Percentiles rank a stretch among this genome's conserved stretches.
These are phyloP conservation scores for Stagonosporopsis vannaccii DNA, from an alignment of 2,329 filamentous ascomycete species.

Conservation along the genomic window DNA sequence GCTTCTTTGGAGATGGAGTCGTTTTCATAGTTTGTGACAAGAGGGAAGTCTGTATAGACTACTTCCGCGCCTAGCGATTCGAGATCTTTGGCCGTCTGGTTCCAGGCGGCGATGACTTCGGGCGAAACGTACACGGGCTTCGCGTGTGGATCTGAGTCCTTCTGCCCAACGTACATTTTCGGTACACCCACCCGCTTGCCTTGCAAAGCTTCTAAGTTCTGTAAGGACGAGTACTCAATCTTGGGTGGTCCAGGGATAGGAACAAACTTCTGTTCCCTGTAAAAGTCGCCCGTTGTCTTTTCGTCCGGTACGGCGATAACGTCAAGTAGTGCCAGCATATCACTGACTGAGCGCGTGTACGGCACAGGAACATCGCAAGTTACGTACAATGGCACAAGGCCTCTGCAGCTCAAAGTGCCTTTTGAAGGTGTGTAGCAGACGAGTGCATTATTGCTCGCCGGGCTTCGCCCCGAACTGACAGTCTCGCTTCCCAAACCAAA, in stretches of 20 bases:
- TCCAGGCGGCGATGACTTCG: constrained; percentile 50
- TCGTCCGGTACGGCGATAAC: constrained; percentile 57
- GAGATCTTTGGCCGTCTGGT: constrained; percentile 46
- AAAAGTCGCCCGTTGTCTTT: constrained; percentile 59
- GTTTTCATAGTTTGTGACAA: constrained; percentile 57
- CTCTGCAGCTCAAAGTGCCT: constrained; percentile 60
- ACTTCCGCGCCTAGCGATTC: constrained; percentile 54
- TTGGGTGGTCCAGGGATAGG: constrained; percentile 49
- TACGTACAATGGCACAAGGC: constrained; percentile 63
- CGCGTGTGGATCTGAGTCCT: constrained; percentile 40
- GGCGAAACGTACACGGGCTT: constrained; percentile 47
- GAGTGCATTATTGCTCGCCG: constrained; percentile 64
- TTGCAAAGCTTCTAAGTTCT: constrained; percentile 41
- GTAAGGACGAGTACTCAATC: constrained; percentile 48
- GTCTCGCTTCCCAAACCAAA: constrained; percentile 65
- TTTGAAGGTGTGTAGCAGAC: constrained; percentile 65
- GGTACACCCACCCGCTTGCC: constrained; percentile 60
- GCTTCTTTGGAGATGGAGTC: constrained; percentile 44
- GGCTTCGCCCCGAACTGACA: constrained; percentile 63
- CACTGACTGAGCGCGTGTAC: constrained; percentile 59
- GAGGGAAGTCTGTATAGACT: constrained; percentile 55
- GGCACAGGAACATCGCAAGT: constrained; percentile 65
- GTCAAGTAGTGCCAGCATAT: constrained; percentile 60
- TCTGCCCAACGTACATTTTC: constrained; percentile 59
- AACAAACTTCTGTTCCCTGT: constrained; percentile 59